Evolutionary conservation across 495 filamentous ascomycete species (phyloP).

Genomic region (Penicillium daleae): DNA sequence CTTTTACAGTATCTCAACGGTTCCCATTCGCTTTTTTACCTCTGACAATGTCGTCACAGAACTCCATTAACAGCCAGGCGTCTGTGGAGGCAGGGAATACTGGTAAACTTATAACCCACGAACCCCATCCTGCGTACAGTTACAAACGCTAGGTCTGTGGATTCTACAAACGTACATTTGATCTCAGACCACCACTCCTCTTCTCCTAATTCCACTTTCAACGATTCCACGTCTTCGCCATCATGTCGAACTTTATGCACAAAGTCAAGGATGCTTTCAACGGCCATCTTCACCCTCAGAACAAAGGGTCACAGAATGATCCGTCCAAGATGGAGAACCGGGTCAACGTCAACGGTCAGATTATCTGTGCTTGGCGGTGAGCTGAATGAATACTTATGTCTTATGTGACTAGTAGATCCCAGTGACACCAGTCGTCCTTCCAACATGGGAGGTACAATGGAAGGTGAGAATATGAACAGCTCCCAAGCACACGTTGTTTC

Average conservation of each 20-base stretch:
- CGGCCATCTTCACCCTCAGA: constrained; percentile 33
- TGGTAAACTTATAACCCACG: constrained; percentile 1
- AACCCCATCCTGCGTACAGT: not conserved
- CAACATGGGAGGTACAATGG: constrained; percentile 1
- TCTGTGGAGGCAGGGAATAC: not conserved
- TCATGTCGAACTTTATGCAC: constrained; percentile 70
- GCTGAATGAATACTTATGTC: constrained; percentile 47
- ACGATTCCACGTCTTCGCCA: constrained; percentile 23
- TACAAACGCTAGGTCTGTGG: not conserved
- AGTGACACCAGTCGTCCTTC: constrained; percentile 18
- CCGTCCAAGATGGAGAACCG: constrained; percentile 42
- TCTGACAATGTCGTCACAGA: constrained; percentile 30
- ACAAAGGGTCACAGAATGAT: constrained; percentile 46
- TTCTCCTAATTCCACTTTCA: not conserved
- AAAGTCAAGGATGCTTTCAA: constrained; percentile 74
- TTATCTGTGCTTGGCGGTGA: not conserved
- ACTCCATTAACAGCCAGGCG: constrained; percentile 1
- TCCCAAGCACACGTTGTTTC: not conserved
- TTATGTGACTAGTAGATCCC: constrained; percentile 39
- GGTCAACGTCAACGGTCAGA: constrained; percentile 36
- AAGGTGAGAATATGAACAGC: not conserved
- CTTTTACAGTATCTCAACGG: constrained; percentile 7
- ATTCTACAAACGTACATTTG: not conserved
- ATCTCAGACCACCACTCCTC: not conserved
- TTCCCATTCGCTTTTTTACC: constrained; percentile 5